Base-by-base conservation (phyloP, 257 asterid genomes). In the Echites panduratus region DNA sequence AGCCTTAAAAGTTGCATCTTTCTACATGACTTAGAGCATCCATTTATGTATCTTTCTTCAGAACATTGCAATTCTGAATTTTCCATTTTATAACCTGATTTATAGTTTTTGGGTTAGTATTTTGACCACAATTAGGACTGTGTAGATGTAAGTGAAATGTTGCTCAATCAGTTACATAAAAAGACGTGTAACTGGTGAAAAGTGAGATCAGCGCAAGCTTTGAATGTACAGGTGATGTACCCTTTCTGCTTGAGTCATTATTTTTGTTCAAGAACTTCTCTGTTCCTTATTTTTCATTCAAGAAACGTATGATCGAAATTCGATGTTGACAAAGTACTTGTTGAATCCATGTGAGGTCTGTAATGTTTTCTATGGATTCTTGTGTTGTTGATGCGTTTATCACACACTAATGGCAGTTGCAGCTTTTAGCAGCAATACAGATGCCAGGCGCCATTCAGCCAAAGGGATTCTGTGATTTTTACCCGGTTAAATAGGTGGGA, bases 401-500 rank as follows among this genome's bases (percentile, higher is more conserved):
- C 14, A 38, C 44, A 41, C 4, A 27, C 26, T n/a, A n/a, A 19
- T 47, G 24, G 54, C 10, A 58, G 26, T 26, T 26, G 64, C 64
- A 58, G 64, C 38, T 26, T 58, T 58, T 58, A 26, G 38, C 26
- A 10, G 8, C 12, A 58, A 4, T 26, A 58, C 20, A 58, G 40
- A 58, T 24, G 64, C 40, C 64, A 58, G 24, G 26, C 10, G 64
- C 40, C 40, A 24, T 58, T 68, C 70, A 43, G 12, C 22, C 50
- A 41, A 9, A n/a, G n/a, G 44, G 24, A 54, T 19, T 54, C 59
- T 78, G 83, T 65, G 77, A 82, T 70, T 3, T 82, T 6, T 75
- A 49, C 44, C 0, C 66, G 0, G 85, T 83, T 14, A 72, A 24
- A 1, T 82, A 81, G 83, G 78, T 75, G 47, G 43, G 20, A 65